Conservation (phyloP, 2,329 filamentous ascomycete species). For the Penicillium decumbens region DNA sequence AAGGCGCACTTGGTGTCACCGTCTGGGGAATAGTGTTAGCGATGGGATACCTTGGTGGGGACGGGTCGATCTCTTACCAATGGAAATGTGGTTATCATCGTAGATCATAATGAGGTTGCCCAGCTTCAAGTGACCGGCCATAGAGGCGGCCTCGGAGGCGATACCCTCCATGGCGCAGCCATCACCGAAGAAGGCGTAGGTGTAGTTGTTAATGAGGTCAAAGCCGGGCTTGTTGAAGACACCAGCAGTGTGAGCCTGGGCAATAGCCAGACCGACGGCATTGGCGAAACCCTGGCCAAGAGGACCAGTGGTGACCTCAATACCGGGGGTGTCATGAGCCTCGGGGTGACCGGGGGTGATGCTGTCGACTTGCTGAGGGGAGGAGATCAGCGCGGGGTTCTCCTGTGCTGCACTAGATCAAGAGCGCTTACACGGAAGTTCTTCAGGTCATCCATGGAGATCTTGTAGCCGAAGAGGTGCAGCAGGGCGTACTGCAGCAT, state of each 20-base stretch:
- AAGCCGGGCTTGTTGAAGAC: slow-evolving; percentile 96
- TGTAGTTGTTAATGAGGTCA: slow-evolving; percentile 91
- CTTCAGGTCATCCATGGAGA: slow-evolving; percentile 90
- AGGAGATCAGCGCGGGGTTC: slow-evolving; percentile 12
- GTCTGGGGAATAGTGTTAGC: slow-evolving; percentile 49
- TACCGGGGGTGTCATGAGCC: slow-evolving; percentile 88
- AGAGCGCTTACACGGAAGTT: slow-evolving; percentile 75
- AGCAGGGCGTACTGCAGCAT: slow-evolving; percentile 99
- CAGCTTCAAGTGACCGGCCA: slow-evolving; percentile 93
- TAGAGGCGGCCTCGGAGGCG: slow-evolving; percentile 83
- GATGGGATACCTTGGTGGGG: background rate
- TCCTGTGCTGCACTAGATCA: background rate
- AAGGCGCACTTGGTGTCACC: slow-evolving; percentile 94
- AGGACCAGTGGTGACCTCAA: slow-evolving; percentile 97
- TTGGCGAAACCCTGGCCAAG: slow-evolving; percentile 97
- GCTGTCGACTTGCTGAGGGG: slow-evolving; percentile 59
- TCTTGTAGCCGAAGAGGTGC: slow-evolving; percentile 86
- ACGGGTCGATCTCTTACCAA: slow-evolving; percentile 49
- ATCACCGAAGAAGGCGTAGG: slow-evolving; percentile 94
- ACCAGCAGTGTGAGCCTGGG: slow-evolving; percentile 83
- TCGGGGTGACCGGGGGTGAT: slow-evolving; percentile 96
- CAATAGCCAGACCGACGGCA: slow-evolving; percentile 95
- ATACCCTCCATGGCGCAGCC: slow-evolving; percentile 98
- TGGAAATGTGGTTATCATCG: slow-evolving; percentile 97
- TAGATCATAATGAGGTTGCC: slow-evolving; percentile 96